Evolutionary conservation across 495 filamentous ascomycete genomes (phyloP).

Genomic region (Penicillium antarcticum): DNA sequence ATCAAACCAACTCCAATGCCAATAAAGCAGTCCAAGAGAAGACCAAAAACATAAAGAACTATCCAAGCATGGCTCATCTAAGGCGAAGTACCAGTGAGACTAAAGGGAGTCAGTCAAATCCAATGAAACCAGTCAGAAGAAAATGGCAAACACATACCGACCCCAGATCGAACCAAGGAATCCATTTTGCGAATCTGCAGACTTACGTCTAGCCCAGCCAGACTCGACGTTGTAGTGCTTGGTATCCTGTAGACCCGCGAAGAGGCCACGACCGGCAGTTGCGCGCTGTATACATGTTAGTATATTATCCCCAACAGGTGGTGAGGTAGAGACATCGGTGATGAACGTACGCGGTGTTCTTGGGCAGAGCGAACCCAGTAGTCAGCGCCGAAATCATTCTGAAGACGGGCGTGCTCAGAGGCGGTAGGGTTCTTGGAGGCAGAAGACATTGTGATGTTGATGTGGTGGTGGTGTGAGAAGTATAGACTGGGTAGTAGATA

Average conservation of each 20-base stretch:
- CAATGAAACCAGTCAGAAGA: background rate
- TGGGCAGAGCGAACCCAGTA: conserved; percentile 30
- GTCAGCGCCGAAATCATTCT: conserved; percentile 42
- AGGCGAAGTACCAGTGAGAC: background rate
- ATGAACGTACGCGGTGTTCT: conserved; percentile 23
- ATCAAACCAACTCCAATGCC: background rate
- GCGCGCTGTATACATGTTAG: conserved; percentile 20
- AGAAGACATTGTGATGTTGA: conserved; percentile 2
- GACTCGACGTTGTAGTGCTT: conserved; percentile 44
- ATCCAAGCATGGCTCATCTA: no score
- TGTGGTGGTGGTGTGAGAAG: background rate
- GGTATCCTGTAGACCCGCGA: conserved; percentile 43
- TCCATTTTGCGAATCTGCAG: conserved; percentile 8
- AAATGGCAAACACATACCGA: conserved; percentile 5
- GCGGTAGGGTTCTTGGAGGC: background rate
- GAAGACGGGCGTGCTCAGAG: conserved; percentile 22
- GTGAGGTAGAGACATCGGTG: background rate
- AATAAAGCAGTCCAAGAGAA: background rate
- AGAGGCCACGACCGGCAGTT: conserved; percentile 41
- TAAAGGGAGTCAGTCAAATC: background rate
- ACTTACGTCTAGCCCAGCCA: conserved; percentile 36
- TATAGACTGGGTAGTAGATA: conserved; percentile 4
- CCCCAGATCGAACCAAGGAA: conserved; percentile 16
- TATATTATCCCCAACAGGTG: background rate
- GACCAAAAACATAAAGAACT: background rate